Base-by-base conservation (phyloP, 2,329 filamentous ascomycete species). In the Talaromyces pinophilus region DNA sequence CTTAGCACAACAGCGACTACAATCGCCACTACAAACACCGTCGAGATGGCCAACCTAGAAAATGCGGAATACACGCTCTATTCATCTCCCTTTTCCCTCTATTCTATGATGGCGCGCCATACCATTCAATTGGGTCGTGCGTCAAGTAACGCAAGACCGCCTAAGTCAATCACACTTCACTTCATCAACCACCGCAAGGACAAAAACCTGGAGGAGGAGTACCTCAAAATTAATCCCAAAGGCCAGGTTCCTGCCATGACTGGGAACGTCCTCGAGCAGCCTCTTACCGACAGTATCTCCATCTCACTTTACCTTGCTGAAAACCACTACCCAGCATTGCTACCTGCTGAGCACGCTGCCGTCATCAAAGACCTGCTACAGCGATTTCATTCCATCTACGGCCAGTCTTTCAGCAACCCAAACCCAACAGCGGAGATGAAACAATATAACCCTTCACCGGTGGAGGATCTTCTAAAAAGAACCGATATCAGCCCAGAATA, bases 401-500 rank as follows among this genome's bases (percentile, higher is more conserved):
- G 64, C 38, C 50, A 28, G 22, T 62, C 64, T 6, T 57, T 66
- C 48, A 59, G 64, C 50, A 66, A 62, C 13, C 62, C 48, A 35
- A 66, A 59, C 7, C 64, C 64, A 11, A 55, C 59, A 19, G 25
- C 38, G 11, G 59, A 46, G 59, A 55, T 66, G 64, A 48, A 7
- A 7, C 5, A 63, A 40, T 50, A 66, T 33, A 63, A 66, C 5
- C 64, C 59, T 33, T 66, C 64, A 33, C 64, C 64, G 3, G 64
- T 55, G 1, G 59, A 66, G 25, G 48, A 38, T 28, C n/a, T 66
- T 22, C 59, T 66, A 10, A 63, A 66, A 50, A n/a, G 48, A 48
- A 63, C 64, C 25, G 64, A 63, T 55, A 52, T 66, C 38, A 66
- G 64, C n/a, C 59, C 64, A 17, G 64, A 44, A 46, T 66, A 66